Percentiles rank a stretch among this genome's conserved stretches.
Evolutionary conservation across 768 basidiomycete genomes (phyloP).

Genomic region (Chalciporus piperatus): DNA sequence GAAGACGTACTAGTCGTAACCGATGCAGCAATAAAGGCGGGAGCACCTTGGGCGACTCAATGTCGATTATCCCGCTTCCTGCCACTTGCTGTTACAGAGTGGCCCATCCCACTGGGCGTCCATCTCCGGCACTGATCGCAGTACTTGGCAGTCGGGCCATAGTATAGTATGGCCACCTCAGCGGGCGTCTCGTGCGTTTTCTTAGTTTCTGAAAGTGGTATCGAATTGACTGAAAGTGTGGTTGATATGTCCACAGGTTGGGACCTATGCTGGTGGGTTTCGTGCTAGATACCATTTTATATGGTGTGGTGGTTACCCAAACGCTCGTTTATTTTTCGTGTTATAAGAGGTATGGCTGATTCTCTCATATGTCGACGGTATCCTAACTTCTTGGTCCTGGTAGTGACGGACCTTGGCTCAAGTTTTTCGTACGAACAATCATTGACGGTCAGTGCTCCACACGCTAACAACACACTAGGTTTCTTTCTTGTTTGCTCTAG

Average conservation of each 20-base stretch:
- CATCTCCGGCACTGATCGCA: neutral
- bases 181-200: conserved; percentile 24
- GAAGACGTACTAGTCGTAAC: conserved; percentile 20
- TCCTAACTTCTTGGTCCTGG: too few relatives aligned
- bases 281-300: conserved; percentile 34
- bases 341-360: conserved; percentile 22
- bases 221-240: neutral
- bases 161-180: conserved; percentile 13
- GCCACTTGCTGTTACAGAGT: neutral
- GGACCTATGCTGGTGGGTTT: conserved; percentile 37
- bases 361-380: too few relatives aligned
- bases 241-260: conserved; percentile 18
- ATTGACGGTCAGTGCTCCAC: neutral
- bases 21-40: conserved; percentile 13
- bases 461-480: conserved; percentile 13
- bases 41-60: neutral
- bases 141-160: conserved; percentile 4
- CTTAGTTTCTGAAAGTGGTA: neutral
- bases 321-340: conserved; percentile 30
- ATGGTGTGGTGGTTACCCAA: conserved; percentile 35
- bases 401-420: conserved; percentile 23
- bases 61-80: conserved; percentile 10
- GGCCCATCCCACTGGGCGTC: conserved; percentile 7
- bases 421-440: conserved; percentile 20
- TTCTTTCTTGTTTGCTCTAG: conserved; percentile 17